Evolutionary conservation across 2,329 filamentous ascomycete genomes (phyloP).

Genomic region (Penicillium oxalicum): DNA sequence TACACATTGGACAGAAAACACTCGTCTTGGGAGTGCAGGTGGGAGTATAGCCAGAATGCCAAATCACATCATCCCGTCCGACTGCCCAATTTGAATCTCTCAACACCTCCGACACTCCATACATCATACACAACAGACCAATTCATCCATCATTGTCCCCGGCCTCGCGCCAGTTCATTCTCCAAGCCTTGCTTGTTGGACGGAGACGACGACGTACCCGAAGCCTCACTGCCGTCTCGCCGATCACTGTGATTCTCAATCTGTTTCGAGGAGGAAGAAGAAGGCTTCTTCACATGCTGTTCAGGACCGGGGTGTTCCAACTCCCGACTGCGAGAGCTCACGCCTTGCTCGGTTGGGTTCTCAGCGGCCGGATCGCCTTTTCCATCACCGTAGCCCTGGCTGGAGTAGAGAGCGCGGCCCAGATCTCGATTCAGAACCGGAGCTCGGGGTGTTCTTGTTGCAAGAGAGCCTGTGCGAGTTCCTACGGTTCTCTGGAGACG

Average conservation of each 20-base stretch:
- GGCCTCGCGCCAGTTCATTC: background rate
- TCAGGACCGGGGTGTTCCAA: slow-evolving; percentile 8
- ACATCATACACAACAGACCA: too few species aligned
- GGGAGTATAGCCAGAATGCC: too few species aligned
- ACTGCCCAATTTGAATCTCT: too few species aligned
- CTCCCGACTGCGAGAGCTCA: slow-evolving; percentile 9
- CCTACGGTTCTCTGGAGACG: too few species aligned
- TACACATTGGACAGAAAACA: too few species aligned
- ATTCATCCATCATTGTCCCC: background rate
- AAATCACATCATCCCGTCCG: too few species aligned
- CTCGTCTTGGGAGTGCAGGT: too few species aligned
- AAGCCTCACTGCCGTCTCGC: background rate
- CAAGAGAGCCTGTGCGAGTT: background rate
- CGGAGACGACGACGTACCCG: background rate
- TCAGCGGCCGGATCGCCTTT: slow-evolving; percentile 1
- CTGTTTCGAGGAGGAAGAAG: background rate
- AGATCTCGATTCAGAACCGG: background rate
- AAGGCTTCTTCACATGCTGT: background rate
- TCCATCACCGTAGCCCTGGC: slow-evolving; percentile 6
- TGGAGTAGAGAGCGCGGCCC: slow-evolving; percentile 3
- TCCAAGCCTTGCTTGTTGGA: background rate
- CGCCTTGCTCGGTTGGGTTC: slow-evolving; percentile 3
- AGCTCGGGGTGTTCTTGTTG: background rate
- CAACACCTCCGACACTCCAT: too few species aligned
- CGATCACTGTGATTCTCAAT: too few species aligned